These are phyloP conservation scores for Carex littledalei DNA, from an alignment of 176 grass and related monocot genomes.

Conservation along the genomic window DNA sequence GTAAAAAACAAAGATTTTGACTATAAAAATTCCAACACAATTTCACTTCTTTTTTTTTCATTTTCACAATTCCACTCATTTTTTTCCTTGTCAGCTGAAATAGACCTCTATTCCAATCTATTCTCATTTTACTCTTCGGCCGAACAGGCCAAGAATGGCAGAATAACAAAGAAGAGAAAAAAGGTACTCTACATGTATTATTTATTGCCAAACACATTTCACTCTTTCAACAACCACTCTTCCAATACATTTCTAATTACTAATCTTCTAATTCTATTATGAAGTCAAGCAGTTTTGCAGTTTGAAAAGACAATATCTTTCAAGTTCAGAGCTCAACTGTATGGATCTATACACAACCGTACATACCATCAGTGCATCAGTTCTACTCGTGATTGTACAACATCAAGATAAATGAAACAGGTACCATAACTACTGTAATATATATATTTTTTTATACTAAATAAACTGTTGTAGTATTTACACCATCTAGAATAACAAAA, in stretches of 20 bases:
- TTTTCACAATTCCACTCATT: too few relatives aligned
- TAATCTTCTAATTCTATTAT: background rate
- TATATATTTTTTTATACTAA: background rate
- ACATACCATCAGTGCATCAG: background rate
- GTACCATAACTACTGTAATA: background rate
- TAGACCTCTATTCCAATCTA: too few relatives aligned
- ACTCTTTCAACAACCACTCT: background rate
- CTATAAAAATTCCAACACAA: too few relatives aligned
- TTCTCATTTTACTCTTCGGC: too few relatives aligned
- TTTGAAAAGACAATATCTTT: background rate
- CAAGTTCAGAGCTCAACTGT: background rate
- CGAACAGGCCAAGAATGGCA: background rate
- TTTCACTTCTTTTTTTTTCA: too few relatives aligned
- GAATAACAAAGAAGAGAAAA: background rate
- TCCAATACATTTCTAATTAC: background rate
- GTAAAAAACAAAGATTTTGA: too few relatives aligned
- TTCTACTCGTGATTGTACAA: background rate
- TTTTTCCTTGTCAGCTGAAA: too few relatives aligned
- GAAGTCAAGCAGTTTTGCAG: background rate
- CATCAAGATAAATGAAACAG: background rate
- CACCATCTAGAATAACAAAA: background rate
- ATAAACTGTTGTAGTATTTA: conserved; percentile 5
- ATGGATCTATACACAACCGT: background rate
- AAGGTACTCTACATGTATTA: background rate
- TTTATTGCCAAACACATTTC: background rate